Base-by-base conservation (phyloP, 2,329 filamentous ascomycete genomes). In the Penicillium sp. region DNA sequence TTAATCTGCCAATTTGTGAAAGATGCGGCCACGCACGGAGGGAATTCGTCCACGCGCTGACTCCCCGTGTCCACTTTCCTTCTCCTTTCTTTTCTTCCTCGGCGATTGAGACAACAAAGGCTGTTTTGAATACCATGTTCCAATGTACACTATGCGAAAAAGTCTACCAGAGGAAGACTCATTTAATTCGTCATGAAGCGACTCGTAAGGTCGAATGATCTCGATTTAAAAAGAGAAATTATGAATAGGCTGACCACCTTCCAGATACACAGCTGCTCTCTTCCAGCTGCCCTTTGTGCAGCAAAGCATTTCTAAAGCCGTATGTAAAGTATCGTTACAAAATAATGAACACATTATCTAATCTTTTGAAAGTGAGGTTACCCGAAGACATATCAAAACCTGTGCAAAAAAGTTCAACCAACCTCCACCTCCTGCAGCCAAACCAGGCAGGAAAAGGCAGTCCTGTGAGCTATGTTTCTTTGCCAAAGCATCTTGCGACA, bases 331-430 rank as follows among this genome's bases (percentile, higher is more conserved):
- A n/a, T 4, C 5, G 13, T 43, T 6, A 3, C 2, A 42, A 17
- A 40, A 21, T 29, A 9, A 41, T 8, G 9, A 13, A 27, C 23
- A 27, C 29, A 27, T 40, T 25, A 2, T 41, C 33, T 59, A 35
- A 58, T 15, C 6, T 23, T 6, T 9, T 1, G 13, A 15, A 40
- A 72, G 70, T 29, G 70, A 72, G 52, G 69, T 71, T 23, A 66
- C 68, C 5, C 65, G 70, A 48, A 62, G 70, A 21, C 70, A 72
- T 59, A 68, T 59, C 43, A 72, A 70, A 57, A 25, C 47, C 54
- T 72, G 70, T 33, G 69, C 70, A 17, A 70, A 58, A 35, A 72
- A 71, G 50, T 56, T 68, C 49, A 69, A 70, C 33, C 67, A 64
- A 38, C 69, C 67, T 17, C 29, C 58, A n/a, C 68, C 68, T 12